These are phyloP conservation scores for Boletus sp. DNA, from an alignment of 768 basidiomycete species.

Conservation along the genomic window DNA sequence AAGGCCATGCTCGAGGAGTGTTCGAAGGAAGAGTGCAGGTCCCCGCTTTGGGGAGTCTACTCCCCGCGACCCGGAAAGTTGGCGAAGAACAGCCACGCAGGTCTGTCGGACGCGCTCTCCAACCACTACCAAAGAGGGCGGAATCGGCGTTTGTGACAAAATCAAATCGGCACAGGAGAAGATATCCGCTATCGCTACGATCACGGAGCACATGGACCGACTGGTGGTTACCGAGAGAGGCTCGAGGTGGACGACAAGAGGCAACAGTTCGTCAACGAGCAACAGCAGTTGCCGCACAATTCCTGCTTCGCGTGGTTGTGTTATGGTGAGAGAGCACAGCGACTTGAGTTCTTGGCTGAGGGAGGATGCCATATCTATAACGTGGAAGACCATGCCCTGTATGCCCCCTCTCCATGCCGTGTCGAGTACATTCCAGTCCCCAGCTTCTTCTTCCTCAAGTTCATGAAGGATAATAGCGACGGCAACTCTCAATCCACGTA, in stretches of 20 bases:
- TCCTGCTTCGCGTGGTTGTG: slow-evolving; percentile 36
- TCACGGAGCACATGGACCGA: slow-evolving; percentile 46
- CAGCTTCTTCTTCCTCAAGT: slow-evolving; percentile 47
- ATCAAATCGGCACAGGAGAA: slow-evolving; percentile 54
- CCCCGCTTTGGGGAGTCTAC: slow-evolving; percentile 34
- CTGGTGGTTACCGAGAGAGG: slow-evolving; percentile 49
- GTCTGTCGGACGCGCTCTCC: slow-evolving; percentile 44
- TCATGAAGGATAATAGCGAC: slow-evolving; percentile 55
- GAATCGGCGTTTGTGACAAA: slow-evolving; percentile 39
- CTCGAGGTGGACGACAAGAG: slow-evolving; percentile 47
- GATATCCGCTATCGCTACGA: slow-evolving; percentile 47
- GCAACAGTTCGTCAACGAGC: slow-evolving; percentile 52
- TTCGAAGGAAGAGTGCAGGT: slow-evolving; percentile 53
- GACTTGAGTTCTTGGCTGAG: slow-evolving; percentile 52
- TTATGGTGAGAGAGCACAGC: slow-evolving; percentile 46
- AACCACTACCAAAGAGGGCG: slow-evolving; percentile 15
- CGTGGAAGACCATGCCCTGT: slow-evolving; percentile 55
- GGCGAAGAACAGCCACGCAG: slow-evolving; percentile 51
- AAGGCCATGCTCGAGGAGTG: slow-evolving; percentile 52
- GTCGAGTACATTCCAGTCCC: slow-evolving; percentile 55
- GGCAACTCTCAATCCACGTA: slow-evolving; percentile 64
- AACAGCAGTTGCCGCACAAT: slow-evolving; percentile 56
- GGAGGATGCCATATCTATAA: slow-evolving; percentile 50
- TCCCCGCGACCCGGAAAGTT: slow-evolving; percentile 34
- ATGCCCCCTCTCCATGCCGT: slow-evolving; percentile 59